Conservation (phyloP, 176 grass and related monocot genomes). For the Alopecurus myosuroides region DNA sequence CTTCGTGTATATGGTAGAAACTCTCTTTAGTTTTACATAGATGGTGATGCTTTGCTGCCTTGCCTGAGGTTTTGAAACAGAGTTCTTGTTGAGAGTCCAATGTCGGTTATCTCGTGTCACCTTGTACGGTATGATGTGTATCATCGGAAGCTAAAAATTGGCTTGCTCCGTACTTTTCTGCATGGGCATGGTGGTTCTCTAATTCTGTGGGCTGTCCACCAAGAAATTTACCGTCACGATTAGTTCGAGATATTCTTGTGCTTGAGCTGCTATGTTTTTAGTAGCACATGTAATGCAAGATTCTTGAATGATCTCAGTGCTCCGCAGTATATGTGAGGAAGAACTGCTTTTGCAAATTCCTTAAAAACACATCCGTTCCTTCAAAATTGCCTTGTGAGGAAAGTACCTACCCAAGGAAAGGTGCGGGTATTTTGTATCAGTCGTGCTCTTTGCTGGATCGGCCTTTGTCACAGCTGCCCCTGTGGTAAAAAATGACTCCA, state of each 20-base stretch:
- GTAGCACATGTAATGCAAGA: too few relatives aligned
- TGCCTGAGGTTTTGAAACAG: slow-evolving; percentile 13
- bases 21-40: slow-evolving; percentile 36
- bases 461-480: too few relatives aligned
- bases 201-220: background rate
- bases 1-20: slow-evolving; percentile 30
- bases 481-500: too few relatives aligned
- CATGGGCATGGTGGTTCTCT: background rate
- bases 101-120: background rate
- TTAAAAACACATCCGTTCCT: too few relatives aligned
- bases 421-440: too few relatives aligned
- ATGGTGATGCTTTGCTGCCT: slow-evolving; percentile 13
- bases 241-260: background rate
- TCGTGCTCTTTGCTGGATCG: too few relatives aligned
- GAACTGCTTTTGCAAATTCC: too few relatives aligned
- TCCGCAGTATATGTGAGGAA: too few relatives aligned
- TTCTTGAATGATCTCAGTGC: too few relatives aligned
- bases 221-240: background rate
- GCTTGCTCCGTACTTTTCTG: background rate
- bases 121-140: background rate
- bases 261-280: too few relatives aligned
- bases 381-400: too few relatives aligned
- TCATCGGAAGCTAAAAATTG: background rate
- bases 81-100: background rate
- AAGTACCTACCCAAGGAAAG: too few relatives aligned